A percentile compares a stretch with the other conserved stretches of the same genome.
Evolutionary conservation across 1,284 basidiomycete genomes (phyloP).

Genomic region (Malassezia caprae): DNA sequence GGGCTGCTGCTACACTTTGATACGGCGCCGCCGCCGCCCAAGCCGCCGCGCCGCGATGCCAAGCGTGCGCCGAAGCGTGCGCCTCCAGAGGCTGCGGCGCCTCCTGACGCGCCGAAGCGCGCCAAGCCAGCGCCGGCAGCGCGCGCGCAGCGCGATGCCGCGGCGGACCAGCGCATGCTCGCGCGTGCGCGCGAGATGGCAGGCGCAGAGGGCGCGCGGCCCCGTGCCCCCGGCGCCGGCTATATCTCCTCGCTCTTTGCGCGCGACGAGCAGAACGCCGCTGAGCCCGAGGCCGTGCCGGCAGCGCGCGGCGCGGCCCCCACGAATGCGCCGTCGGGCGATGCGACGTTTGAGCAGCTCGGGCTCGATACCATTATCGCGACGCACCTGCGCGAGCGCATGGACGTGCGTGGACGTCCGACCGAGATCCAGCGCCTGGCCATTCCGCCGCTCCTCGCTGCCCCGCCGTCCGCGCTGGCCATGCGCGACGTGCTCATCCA

Average conservation of each 20-base stretch:
- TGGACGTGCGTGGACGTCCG: conserved; percentile 66
- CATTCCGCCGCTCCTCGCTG: conserved; percentile 62
- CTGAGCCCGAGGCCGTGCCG: conserved; percentile 7
- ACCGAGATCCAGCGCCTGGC: conserved; percentile 81
- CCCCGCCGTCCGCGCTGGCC: conserved; percentile 26
- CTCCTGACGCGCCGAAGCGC: not conserved
- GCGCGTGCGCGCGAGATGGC: not conserved
- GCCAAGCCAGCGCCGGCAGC: not conserved
- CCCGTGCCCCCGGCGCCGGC: not conserved
- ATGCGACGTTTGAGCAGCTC: conserved; percentile 53
- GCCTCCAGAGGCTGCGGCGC: not conserved
- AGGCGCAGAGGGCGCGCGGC: not conserved
- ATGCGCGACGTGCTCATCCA: conserved; percentile 82
- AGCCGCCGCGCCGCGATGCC: not conserved
- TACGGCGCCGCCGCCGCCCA: conserved; percentile 8
- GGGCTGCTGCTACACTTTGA: conserved; percentile 46
- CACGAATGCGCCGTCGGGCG: conserved; percentile 42
- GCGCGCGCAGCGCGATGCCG: not conserved
- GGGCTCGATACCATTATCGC: conserved; percentile 70
- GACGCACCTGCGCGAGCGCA: conserved; percentile 67
- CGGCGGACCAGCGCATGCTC: not conserved
- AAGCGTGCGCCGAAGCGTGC: conserved; percentile 2
- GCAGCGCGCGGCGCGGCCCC: conserved; percentile 14
- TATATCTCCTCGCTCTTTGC: conserved; percentile 18
- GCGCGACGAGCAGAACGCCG: conserved; percentile 9